Evolutionary conservation across 1,284 basidiomycete species (phyloP), one percentile per base, ranked within the genome.

Genomic region (Fomitopsis betulina): DNA sequence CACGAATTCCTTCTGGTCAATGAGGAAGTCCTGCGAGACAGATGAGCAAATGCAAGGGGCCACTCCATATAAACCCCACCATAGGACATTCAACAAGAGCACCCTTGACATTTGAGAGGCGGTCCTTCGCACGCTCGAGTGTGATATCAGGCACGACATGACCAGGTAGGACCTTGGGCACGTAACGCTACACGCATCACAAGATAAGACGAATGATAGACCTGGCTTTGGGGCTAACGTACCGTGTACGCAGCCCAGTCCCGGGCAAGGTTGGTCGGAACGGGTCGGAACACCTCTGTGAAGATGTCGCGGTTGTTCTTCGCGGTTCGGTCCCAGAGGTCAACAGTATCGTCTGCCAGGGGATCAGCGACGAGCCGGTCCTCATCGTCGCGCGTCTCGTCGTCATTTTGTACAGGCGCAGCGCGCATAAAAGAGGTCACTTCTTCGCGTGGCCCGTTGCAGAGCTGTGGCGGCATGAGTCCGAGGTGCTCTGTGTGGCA

Each of bases 311-410:
- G 79, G 72, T 97, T 96, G 71, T 73, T 81, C 61, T 80, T 78
- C 17, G 92, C 95, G 0, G 91, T 95, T 40, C 78, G 78, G 54
- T 79, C 81, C 87, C 89, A 90, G 3, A 94, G 74, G 5, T 76
- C 63, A 12, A 83, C 67, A 23, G 87, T 87, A 32, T 79, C 74
- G 25, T 87, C 82, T 2, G 81, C 73, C 30, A 97, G 74, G 9
- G 94, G 90, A 73, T 97, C 95, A n/a, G 84, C 83, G 10, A 98
- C 92, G 1, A 80, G 68, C 5, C 70, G 64, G 70, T 96, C 94
- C 58, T 87, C 85, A 5, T 73, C 65, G 0, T 75, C 69, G 15
- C 75, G 70, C 9, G 80, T 85, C 69, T 91, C 87, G 66, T 94
- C 86, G 2, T 79, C 78, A 67, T 90, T 87, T 1, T 82, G 83